phyloP scores from a whole-genome alignment of 495 filamentous ascomycete species.

The Podospora conica region DNA sequence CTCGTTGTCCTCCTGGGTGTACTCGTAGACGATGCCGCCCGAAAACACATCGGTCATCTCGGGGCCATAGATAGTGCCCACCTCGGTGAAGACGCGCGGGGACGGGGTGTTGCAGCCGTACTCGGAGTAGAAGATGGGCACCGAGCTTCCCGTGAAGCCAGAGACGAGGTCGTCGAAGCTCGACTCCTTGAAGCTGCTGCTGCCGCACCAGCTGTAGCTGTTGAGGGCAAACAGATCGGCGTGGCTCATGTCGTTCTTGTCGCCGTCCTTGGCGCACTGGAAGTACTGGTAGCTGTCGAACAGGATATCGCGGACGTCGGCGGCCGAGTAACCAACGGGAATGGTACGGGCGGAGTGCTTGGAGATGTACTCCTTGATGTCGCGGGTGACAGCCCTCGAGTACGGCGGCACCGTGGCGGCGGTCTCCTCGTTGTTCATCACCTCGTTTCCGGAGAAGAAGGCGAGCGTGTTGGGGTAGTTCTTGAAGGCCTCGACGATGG shows the following conservation, averaged over 20 bases:
- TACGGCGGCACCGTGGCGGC: conserved; percentile 56
- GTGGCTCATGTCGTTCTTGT: conserved; percentile 55
- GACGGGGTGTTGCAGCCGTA: conserved; percentile 83
- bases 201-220: conserved; percentile 91
- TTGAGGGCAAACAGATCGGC: conserved; percentile 91
- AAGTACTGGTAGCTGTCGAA: conserved; percentile 78
- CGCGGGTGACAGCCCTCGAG: conserved; percentile 75
- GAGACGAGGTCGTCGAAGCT: conserved; percentile 66
- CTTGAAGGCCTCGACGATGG: conserved; percentile 91
- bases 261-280: conserved; percentile 66
- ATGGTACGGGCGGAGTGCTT: conserved; percentile 36
- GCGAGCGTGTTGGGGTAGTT: conserved; percentile 83
- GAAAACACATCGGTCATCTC: conserved; percentile 75
- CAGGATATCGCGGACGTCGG: conserved; percentile 76
- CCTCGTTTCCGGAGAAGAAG: conserved; percentile 93
- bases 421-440: conserved; percentile 65
- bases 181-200: conserved; percentile 60
- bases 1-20: conserved; percentile 62
- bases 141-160: conserved; percentile 62
- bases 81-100: conserved; percentile 80
- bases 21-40: conserved; percentile 88
- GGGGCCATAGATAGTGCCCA: conserved; percentile 68
- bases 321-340: conserved; percentile 63
- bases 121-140: conserved; percentile 95
- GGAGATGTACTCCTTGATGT: conserved; percentile 72